Evolutionary conservation across 768 basidiomycete genomes (phyloP), one percentile per base, ranked within the genome.

Genomic region (Auricularia heimuer): DNA sequence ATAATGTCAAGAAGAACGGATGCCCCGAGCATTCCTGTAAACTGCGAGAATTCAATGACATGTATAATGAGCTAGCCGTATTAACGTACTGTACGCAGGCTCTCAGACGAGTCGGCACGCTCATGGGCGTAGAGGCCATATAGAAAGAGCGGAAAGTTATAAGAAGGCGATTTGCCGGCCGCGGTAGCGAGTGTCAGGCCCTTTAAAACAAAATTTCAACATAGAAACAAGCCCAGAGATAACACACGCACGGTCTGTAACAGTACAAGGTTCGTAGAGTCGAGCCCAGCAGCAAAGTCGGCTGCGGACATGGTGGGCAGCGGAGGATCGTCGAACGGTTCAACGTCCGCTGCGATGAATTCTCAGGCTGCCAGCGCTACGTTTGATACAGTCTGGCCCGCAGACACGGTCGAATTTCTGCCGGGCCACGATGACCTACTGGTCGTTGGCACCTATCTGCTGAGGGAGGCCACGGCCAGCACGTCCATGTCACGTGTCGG

Each of bases 401-500:
- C 94, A 24, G 94, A 97, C 74, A 85, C 89, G 11, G 81, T 94
- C 64, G 97, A 98, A 70, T 98, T 94, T 73, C 94, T 83, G 64
- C 79, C 80, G 12, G 77, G 77, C 33, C 80, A 79, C 61, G 76
- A 79, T 2, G 77, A 88, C 68, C 75, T 97, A 34, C 82, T 98
- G 66, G 89, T 88, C 1, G 93, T 92, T 70, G 96, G 96, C 24
- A 98, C 96, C 0, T 99, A 99, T 77, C 86, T 92, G 69, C 81
- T 98, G 24, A 79, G 86, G 54, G 73, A 83, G 64, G 66, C 70
- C 37, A 77, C 76, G 65, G 67, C 69, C 4, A 60, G 4, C 4
- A n/a, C 56, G 56, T 29, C 56, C 24, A 60, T 60, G 56, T n/a
- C 16, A 6, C 56, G 56, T 8, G 24, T 35, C 8, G 56, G 56